Percentiles rank a stretch among this genome's conserved stretches.
These are phyloP conservation scores for Rhynchospora tenuis DNA, from an alignment of 176 grass and related monocot genomes.

Conservation along the genomic window DNA sequence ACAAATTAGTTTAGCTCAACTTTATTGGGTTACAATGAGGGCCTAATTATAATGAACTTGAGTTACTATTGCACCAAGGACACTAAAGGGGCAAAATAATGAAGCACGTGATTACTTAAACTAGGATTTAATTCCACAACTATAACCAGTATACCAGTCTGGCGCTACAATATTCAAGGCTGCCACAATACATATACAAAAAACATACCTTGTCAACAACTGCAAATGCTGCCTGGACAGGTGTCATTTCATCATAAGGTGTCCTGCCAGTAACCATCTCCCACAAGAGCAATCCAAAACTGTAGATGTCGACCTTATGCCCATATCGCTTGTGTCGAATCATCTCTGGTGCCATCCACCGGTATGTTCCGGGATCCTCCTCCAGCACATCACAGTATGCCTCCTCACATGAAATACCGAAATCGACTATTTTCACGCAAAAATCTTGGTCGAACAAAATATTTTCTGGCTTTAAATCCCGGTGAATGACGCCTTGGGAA, in stretches of 20 bases:
- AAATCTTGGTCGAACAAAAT: constrained; percentile 83
- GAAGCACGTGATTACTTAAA: background rate
- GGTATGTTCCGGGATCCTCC: constrained; percentile 79
- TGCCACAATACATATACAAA: background rate
- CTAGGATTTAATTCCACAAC: background rate
- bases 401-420: constrained; percentile 88
- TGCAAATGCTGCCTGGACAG: constrained; percentile 83
- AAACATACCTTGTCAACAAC: constrained; percentile 81
- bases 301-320: constrained; percentile 85
- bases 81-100: background rate
- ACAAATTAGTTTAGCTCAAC: background rate
- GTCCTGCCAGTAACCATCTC: constrained; percentile 71
- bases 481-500: constrained; percentile 79
- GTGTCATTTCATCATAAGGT: constrained; percentile 83
- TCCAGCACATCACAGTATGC: constrained; percentile 45
- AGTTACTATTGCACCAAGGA: background rate
- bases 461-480: constrained; percentile 95
- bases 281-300: constrained; percentile 86
- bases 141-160: background rate
- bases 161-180: background rate
- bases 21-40: background rate
- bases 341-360: constrained; percentile 99
- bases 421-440: constrained; percentile 78
- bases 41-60: background rate
- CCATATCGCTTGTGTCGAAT: constrained; percentile 70